Base-by-base conservation (phyloP, 169 alveolate genomes). In the Plasmodium vivax region DNA sequence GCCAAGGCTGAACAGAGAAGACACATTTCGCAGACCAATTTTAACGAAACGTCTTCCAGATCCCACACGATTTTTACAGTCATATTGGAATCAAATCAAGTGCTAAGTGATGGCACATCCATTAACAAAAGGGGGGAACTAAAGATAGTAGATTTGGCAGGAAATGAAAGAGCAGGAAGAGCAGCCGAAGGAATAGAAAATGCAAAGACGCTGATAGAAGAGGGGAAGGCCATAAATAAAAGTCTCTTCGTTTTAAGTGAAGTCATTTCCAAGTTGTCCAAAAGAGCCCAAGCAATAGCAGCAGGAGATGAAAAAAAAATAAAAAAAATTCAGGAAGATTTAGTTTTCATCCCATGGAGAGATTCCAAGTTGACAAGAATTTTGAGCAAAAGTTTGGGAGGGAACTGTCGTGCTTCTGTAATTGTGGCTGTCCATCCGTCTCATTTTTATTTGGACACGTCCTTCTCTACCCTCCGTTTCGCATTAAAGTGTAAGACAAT, bases 11-110 rank as follows among this genome's bases (percentile, higher is more conserved):
- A 97, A 80, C 97, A 96, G 82, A 88, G 97, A 90, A 87, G 98
- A 47, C 98, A 96, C 83, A 96, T 97, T 47, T 97, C 98, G 12
- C 95, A 95, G 43, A 97, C 98, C 72, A 96, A 96, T 71, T 96
- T 97, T 96, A 97, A 97, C 85, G 98, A 97, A 68, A 96, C 97
- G 36, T 95, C 97, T 71, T 96, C 97, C 16, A 96, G 98, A 82
- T 96, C 98, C n/a, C 98, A 97, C 71, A 96, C 97, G 68, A 96
- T 97, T 83, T 97, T 97, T 92, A 95, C 97, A 19, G 95, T 96
- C 45, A 95, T 95, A 54, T 77, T 96, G 83, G 97, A 96, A 77
- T 95, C 97, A 43, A 95, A 94, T 81, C 95, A 95, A 79, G 95
- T 93, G 7, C 85, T 93, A 51, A 95, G 91, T 56, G 96, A 96